phyloP scores from a whole-genome alignment of 1,284 basidiomycete genomes.

The Ceratobasidium sp. region DNA sequence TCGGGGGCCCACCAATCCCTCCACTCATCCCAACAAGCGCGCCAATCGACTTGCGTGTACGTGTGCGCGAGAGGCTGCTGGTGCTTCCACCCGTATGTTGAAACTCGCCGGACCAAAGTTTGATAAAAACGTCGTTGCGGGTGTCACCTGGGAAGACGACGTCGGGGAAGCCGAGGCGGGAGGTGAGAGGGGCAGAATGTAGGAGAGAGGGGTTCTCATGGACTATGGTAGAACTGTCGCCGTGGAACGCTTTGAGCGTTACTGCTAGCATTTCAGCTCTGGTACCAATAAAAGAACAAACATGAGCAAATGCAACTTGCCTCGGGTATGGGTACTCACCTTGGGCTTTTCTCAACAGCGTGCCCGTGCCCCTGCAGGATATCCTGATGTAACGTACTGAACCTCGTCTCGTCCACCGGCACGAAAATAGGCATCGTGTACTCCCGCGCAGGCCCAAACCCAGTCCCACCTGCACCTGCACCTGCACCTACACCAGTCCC shows the following conservation, averaged over 20 bases:
- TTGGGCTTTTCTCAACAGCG: slow-evolving; percentile 85
- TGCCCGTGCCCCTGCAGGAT: slow-evolving; percentile 84
- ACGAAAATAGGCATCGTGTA: slow-evolving; percentile 90
- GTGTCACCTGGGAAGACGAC: slow-evolving; percentile 92
- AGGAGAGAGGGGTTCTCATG: slow-evolving; percentile 89
- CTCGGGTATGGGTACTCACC: slow-evolving; percentile 60
- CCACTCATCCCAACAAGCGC: slow-evolving; percentile 51
- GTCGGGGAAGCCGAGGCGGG: slow-evolving; percentile 95
- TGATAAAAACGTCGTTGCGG: slow-evolving; percentile 96
- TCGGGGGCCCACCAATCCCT: slow-evolving; percentile 54
- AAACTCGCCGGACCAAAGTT: slow-evolving; percentile 91
- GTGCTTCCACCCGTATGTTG: slow-evolving; percentile 60
- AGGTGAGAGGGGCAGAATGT: slow-evolving; percentile 81
- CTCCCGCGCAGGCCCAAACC: slow-evolving; percentile 73
- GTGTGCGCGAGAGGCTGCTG: slow-evolving; percentile 70
- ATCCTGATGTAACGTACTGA: slow-evolving; percentile 94
- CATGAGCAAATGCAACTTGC: slow-evolving; percentile 22
- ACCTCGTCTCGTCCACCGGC: slow-evolving; percentile 84
- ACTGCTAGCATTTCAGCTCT: slow-evolving; percentile 88
- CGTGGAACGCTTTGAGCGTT: slow-evolving; percentile 91
- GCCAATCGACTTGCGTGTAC: slow-evolving; percentile 62
- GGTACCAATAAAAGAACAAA: slow-evolving; percentile 27
- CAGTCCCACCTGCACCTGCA: too few species aligned
- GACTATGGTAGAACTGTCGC: slow-evolving; percentile 77
- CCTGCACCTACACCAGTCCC: slow-evolving; percentile 73